Base-by-base conservation (phyloP, 345 rosid species). In the Populus ilicifolia region DNA sequence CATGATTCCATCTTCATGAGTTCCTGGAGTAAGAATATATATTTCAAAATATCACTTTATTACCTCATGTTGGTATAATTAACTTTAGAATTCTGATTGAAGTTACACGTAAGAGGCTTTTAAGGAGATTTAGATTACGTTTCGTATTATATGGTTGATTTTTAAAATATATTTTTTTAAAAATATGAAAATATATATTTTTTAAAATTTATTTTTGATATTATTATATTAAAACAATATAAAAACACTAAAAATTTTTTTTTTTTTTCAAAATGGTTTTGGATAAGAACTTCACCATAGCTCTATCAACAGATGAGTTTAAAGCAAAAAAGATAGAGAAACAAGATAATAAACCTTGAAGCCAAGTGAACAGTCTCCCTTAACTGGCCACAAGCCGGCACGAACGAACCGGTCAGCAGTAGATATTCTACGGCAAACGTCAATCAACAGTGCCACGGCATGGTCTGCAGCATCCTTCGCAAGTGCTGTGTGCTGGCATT, bases 291-390 rank as follows among this genome's bases (percentile, higher is more conserved):
- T 30, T 30, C 4, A 33, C 36, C 33, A 4, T 4, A 33, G 36
- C 5, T 33, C 36, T 33, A 4, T 33, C 36, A 41, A 36, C 11
- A 18, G 41, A 29, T 13, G 25, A 5, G 29, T 6, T 23, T 6
- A 71, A 25, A 38, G n/a, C 14, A 10, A 33, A 25, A 5, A 27
- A n/a, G 36, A 29, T 75, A 18, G 25, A n/a, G 68, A 9, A 67
- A 43, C 23, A 12, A 5, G 35, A 25, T 39, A 36, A 65, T 21
- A 39, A 20, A 76, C 83, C 83, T 81, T 81, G 67, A 62, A 81
- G 12, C 77, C 77, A 6, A 77, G 74, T 3, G 71, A 71, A 20
- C 73, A 81, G 25, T 78, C 75, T 36, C 84, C 78, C 8, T 63
- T n/a, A 33, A 17, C 44, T 6, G 72, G 72, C 84, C 84, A 81